These are phyloP conservation scores for Geotrichum carabidarum DNA, from an alignment of 1,139 yeast species.

Conservation along the genomic window DNA sequence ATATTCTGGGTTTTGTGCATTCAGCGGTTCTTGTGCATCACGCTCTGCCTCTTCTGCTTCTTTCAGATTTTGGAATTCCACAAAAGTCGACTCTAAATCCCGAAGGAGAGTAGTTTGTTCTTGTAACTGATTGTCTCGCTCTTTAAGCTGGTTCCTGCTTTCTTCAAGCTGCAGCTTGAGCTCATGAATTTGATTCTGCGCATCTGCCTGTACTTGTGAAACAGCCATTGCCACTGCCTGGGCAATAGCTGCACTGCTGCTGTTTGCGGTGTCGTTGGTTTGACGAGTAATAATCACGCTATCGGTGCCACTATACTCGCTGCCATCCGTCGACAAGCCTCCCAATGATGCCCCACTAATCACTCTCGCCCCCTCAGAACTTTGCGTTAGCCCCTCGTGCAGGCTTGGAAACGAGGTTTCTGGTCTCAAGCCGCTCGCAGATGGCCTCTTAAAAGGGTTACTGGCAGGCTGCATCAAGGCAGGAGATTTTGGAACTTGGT, in stretches of 20 bases:
- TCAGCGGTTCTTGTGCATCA: not conserved
- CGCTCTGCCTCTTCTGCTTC: conserved; percentile 12
- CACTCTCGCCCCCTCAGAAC: not conserved
- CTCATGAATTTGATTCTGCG: conserved; percentile 15
- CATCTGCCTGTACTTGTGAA: conserved; percentile 13
- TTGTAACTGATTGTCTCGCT: conserved; percentile 28
- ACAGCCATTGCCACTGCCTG: conserved; percentile 17
- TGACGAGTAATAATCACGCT: conserved; percentile 8
- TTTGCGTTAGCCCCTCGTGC: not conserved
- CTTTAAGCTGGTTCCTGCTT: conserved; percentile 21
- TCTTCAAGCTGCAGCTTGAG: conserved; percentile 23
- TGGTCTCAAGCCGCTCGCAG: not conserved
- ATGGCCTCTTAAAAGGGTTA: conserved; percentile 6
- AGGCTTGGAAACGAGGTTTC: conserved; percentile 11
- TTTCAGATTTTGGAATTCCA: conserved; percentile 30
- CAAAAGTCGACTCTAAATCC: conserved; percentile 32
- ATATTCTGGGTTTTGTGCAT: conserved; percentile 11
- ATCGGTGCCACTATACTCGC: conserved; percentile 12
- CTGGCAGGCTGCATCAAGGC: not conserved
- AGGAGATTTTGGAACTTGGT: not conserved
- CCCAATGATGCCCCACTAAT: conserved; percentile 10
- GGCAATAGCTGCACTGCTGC: conserved; percentile 11
- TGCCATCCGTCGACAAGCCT: conserved; percentile 7
- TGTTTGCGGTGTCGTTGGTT: not conserved
- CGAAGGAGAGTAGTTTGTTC: conserved; percentile 31